Percentiles rank a stretch among this genome's conserved stretches.
Evolutionary conservation across 1,284 basidiomycete species (phyloP).

Genomic region (Rhodotorula sp.): DNA sequence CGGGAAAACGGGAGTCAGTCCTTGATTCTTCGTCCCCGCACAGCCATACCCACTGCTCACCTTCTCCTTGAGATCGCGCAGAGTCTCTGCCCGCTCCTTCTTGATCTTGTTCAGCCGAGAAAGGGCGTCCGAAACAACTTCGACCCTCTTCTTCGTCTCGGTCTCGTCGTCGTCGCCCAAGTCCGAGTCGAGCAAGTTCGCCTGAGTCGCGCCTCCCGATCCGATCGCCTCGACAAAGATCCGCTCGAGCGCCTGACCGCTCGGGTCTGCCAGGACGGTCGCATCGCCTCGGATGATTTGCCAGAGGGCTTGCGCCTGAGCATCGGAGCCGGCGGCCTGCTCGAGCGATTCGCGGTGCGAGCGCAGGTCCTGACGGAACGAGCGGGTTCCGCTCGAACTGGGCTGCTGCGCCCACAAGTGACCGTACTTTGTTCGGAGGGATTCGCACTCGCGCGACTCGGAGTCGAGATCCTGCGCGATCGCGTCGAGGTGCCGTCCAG

Average conservation of each 20-base stretch:
- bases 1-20: background rate
- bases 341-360: constrained; percentile 72
- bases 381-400: constrained; percentile 68
- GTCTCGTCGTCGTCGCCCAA: constrained; percentile 61
- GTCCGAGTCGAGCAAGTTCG: constrained; percentile 50
- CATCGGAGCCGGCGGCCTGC: constrained; percentile 75
- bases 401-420: constrained; percentile 90
- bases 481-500: constrained; percentile 30
- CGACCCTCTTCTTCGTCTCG: constrained; percentile 67
- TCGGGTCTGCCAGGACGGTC: constrained; percentile 59
- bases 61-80: constrained; percentile 93
- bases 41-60: constrained; percentile 50
- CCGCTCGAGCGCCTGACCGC: constrained; percentile 62
- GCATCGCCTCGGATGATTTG: constrained; percentile 68
- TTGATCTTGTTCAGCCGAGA: constrained; percentile 76
- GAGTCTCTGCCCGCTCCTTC: constrained; percentile 76
- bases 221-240: constrained; percentile 62
- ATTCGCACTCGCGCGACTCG: constrained; percentile 52
- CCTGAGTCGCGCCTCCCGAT: constrained; percentile 8
- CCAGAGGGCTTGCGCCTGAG: constrained; percentile 75
- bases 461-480: constrained; percentile 49
- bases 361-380: constrained; percentile 75
- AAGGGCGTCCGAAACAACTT: constrained; percentile 74
- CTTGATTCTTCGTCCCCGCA: too few species aligned
- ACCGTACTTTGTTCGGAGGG: constrained; percentile 67